Evolutionary conservation across 2,329 filamentous ascomycete species (phyloP), one percentile per base, ranked within the genome.

Genomic region (Colletotrichum phormii): DNA sequence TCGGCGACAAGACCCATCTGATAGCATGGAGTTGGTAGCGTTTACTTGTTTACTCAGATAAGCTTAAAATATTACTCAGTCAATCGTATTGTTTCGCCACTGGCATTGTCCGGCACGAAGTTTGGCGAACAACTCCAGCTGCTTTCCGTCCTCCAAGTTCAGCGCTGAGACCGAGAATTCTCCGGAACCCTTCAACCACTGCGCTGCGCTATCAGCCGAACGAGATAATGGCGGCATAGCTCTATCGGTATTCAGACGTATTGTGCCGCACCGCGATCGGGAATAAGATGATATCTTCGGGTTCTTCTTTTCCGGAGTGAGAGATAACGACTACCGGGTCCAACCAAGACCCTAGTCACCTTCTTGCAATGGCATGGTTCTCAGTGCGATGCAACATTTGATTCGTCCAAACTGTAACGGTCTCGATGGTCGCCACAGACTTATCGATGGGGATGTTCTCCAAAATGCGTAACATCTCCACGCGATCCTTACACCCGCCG

Each of bases 291-390:
- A 31, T 67, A 31, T 58, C 61, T 24, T 71, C 68, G 68, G 68
- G 55, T 31, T 37, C 26, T 67, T 71, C 35, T 71, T 31, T 62
- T 29, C 68, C 68, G 64, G 12, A n/a, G 4, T 42, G 12, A 35
- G 33, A 71, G 69, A 71, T 71, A 71, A 71, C 69, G 58, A 63
- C 18, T 68, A 42, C 58, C 69, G 58, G 9, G 35, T 26, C 51
- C 35, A 54, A 55, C 51, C 49, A 29, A 26, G 8, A 31, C 37
- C 37, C 64, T 29, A 5, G 58, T 63, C 69, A 68, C 69, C 37
- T 71, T 68, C 64, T 51, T 49, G 64, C 46, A 62, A 46, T 13
- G 35, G 64, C 29, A 71, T 68, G 58, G 69, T 11, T 24, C 13
- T 42, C 22, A 33, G 49, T 0, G 13, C 11, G 4, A 9, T 15